These are phyloP conservation scores for Penicillium canescens DNA, from an alignment of 495 filamentous ascomycete genomes.

Conservation along the genomic window DNA sequence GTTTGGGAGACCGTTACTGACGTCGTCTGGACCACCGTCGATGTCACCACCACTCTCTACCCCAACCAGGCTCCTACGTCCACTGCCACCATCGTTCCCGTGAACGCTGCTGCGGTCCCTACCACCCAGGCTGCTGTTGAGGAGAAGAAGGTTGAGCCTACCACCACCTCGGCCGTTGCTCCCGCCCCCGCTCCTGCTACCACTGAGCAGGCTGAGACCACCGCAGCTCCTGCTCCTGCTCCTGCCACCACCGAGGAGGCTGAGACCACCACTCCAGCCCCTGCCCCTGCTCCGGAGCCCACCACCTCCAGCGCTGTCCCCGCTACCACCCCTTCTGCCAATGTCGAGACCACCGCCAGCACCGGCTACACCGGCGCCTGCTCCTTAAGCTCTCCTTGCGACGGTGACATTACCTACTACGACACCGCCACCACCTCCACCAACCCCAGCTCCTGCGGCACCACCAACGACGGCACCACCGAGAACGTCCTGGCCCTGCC, in stretches of 20 bases:
- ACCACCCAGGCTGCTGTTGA: constrained; percentile 12
- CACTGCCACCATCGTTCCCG: constrained; percentile 12
- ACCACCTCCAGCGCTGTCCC: constrained; percentile 9
- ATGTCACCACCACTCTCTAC: constrained; percentile 45
- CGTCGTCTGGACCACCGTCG: constrained; percentile 43
- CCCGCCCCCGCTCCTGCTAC: constrained; percentile 5
- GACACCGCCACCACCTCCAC: constrained; percentile 38
- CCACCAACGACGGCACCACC: constrained; percentile 39
- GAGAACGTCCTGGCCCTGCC: constrained; percentile 50
- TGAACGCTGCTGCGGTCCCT: constrained; percentile 10
- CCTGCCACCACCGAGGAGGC: constrained; percentile 9
- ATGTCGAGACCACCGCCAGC: constrained; percentile 17
- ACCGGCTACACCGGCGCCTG: constrained; percentile 36
- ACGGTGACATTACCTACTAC: constrained; percentile 48
- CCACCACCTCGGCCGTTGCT: not conserved
- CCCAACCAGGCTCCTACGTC: constrained; percentile 18
- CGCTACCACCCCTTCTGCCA: constrained; percentile 10
- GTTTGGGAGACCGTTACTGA: constrained; percentile 36
- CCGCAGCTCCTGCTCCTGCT: constrained; percentile 1
- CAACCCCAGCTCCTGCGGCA: constrained; percentile 47
- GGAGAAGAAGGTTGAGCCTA: constrained; percentile 8
- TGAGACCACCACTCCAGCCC: constrained; percentile 18
- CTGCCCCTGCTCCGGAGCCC: constrained; percentile 11
- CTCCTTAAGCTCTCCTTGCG: constrained; percentile 34
- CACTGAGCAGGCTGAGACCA: constrained; percentile 6